Evolutionary conservation across 371 early-diverging fungal genomes (phyloP), one percentile per base, ranked within the genome.

Genomic region (Dichotomocladium elegans): DNA sequence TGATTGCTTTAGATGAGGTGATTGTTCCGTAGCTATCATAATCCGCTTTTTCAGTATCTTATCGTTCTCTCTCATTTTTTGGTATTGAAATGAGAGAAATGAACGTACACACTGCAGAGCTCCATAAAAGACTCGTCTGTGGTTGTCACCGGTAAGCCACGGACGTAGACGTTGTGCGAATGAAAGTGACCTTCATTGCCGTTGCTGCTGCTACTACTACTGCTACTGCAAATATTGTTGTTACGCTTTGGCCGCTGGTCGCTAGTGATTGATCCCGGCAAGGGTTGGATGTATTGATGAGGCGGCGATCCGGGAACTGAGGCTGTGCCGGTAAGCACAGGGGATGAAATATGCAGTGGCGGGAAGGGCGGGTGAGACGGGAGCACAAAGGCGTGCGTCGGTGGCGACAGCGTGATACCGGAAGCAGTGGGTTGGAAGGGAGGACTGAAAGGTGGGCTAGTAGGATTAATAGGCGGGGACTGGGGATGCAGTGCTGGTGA

Each of bases 1-100:
- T 70, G 31, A 94, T 93, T 5, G 90, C 83, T 56, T 94, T 95
- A 46, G 87, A 85, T 40, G 94, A 92, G 37, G 84, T 64, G 30
- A 95, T 86, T 5, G 63, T 63, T n/a, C 96, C 96, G 58, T 78
- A 93, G 7, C 89, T 90, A 51, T 4, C 15, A 26, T 28, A 52
- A n/a, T n/a, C n/a, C n/a, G n/a, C n/a, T n/a, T n/a, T n/a, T n/a
- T n/a, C n/a, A n/a, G n/a, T n/a, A n/a, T n/a, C n/a, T n/a, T n/a
- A n/a, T n/a, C n/a, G n/a, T n/a, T n/a, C n/a, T n/a, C n/a, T n/a
- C 34, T 9, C 34, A 33, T 33, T 33, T n/a, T 33, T 33, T n/a
- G 12, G 14, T 21, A 2, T 43, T 24, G 3, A 47, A 34, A 28
- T 4, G 30, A 1, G 21, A 37, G 25, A 22, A 2, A 17, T 24